Base-by-base conservation (phyloP, 306 rosid genomes). In the Lathyrus oleraceus region DNA sequence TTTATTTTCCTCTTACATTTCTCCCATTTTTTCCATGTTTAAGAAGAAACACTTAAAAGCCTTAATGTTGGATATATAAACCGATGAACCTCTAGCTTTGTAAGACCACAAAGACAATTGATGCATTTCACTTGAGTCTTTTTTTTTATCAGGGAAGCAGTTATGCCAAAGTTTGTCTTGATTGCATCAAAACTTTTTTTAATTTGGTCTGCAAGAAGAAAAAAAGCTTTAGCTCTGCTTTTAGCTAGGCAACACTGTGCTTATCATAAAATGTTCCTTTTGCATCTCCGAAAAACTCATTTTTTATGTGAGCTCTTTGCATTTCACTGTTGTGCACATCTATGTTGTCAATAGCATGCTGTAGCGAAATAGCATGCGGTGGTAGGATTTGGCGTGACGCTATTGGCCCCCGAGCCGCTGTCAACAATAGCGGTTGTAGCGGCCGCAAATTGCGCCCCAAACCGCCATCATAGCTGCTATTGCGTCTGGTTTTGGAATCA, bases 291-390 rank as follows among this genome's bases (percentile, higher is more conserved):
- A 23, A 53, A 47, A 51, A 21, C 23, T 28, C 20, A 10, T 42
- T 72, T 60, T 79, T 45, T 44, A 15, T 35, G 16, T 15, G 58
- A 65, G 48, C 49, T 71, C 42, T 51, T 74, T 67, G 63, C 68
- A 42, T 60, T 59, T 70, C 27, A 49, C 69, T 67, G 58, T 52
- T 66, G 47, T 70, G 32, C 35, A 10, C 48, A 43, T 21, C 10
- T 7, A 35, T 35, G 39, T 35, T 35, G 39, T 7, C 39, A 6
- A 35, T 35, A 35, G 39, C 10, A 35, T 35, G 10, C 39, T 35
- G 6, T 32, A 35, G 39, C 39, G 1, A 35, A 35, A 6, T 35
- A 35, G 10, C 10, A 1, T 35, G 39, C 39, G 39, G 9, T 35
- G 39, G 10, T 35, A 35, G 10, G 10, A 7, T 35, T 35, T 7